Percentiles rank a stretch among this genome's conserved stretches.
Conservation (phyloP, 495 filamentous ascomycete species). For the Cercophora samala region DNA sequence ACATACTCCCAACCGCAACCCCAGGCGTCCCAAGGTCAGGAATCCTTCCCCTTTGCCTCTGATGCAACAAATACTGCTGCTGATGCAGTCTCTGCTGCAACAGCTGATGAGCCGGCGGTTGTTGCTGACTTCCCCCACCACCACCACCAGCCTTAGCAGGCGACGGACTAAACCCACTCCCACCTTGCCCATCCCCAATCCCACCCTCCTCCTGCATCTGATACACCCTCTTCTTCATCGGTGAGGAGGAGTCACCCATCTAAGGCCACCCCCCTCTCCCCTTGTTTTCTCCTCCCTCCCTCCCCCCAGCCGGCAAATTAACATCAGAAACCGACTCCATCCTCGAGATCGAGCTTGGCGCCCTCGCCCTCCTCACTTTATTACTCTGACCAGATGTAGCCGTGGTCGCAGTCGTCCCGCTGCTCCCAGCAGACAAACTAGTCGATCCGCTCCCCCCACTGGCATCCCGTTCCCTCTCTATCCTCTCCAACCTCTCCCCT, state of each 20-base stretch:
- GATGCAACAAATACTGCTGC: neutral
- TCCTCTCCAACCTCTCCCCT: neutral
- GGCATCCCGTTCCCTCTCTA: neutral
- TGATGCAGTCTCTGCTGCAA: neutral
- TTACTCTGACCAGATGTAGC: slow-evolving; percentile 3
- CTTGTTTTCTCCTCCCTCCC: neutral
- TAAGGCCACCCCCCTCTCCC: neutral
- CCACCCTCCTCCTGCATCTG: neutral
- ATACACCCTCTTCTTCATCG: neutral
- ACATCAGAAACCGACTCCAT: neutral
- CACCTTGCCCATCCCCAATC: too few relatives aligned
- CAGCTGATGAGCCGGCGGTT: neutral
- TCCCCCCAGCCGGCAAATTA: neutral
- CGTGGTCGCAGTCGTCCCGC: slow-evolving; percentile 15
- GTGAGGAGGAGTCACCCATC: neutral
- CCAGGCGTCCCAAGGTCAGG: too few relatives aligned
- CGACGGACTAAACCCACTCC: neutral
- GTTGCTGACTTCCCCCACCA: slow-evolving; percentile 22
- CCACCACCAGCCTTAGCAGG: neutral
- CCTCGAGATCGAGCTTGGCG: slow-evolving; percentile 27
- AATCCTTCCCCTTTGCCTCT: neutral
- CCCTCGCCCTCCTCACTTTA: slow-evolving; percentile 22
- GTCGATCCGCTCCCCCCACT: slow-evolving; percentile 11
- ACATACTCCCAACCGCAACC: neutral
- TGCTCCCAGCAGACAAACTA: neutral